These are phyloP conservation scores for Lasiosphaeriaceae sp. DNA, from an alignment of 495 filamentous ascomycete genomes.

Conservation along the genomic window DNA sequence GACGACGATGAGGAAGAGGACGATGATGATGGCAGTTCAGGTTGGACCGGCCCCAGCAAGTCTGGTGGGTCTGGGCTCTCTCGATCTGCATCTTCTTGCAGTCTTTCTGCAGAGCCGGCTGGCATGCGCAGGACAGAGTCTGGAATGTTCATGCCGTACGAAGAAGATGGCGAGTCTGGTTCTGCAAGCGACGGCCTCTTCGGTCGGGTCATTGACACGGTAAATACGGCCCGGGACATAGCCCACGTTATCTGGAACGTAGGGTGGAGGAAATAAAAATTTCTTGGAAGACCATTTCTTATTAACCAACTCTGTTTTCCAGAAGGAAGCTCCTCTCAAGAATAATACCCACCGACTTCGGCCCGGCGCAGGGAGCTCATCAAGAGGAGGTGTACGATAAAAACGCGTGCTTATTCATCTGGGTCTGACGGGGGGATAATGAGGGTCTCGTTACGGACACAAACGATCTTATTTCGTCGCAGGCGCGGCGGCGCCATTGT, in stretches of 20 bases:
- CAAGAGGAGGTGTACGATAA: constrained; percentile 29
- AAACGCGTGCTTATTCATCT: too few relatives aligned
- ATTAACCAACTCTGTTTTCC: constrained; percentile 34
- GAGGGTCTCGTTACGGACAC: too few relatives aligned
- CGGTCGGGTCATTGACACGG: constrained; percentile 82
- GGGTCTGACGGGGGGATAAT: too few relatives aligned
- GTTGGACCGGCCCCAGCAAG: constrained; percentile 10
- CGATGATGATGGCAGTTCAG: constrained; percentile 40
- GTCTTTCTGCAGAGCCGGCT: constrained; percentile 37
- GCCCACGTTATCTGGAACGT: constrained; percentile 98
- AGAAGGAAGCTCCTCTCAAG: constrained; percentile 29
- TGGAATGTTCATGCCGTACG: constrained; percentile 83
- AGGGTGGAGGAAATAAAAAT: constrained; percentile 75
- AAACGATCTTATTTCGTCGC: too few relatives aligned
- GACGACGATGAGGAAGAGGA: constrained; percentile 66
- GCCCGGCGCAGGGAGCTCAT: constrained; percentile 22
- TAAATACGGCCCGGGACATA: constrained; percentile 95
- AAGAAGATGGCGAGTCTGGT: constrained; percentile 65
- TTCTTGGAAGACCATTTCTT: constrained; percentile 24
- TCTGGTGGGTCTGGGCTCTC: constrained; percentile 20
- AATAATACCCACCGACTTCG: constrained; percentile 25
- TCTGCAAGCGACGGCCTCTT: constrained; percentile 58
- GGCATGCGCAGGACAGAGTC: constrained; percentile 69
- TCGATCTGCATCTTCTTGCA: constrained; percentile 33
- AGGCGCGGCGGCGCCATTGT: too few relatives aligned